phyloP scores from a whole-genome alignment of 805 yeast species.

The Allodekkera sacchari region DNA sequence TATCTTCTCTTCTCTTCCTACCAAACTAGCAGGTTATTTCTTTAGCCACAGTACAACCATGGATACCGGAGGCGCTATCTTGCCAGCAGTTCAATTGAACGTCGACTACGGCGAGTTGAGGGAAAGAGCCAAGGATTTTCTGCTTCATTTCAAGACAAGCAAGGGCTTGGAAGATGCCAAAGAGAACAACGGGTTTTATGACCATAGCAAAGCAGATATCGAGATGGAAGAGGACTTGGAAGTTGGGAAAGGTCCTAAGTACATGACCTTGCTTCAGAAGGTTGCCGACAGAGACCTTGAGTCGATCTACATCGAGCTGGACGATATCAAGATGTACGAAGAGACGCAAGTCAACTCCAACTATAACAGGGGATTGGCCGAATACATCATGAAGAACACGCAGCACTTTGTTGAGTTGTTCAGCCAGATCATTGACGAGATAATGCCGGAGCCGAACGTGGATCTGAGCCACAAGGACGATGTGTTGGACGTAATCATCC shows the following conservation, averaged over 20 bases:
- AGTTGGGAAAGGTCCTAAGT: constrained; percentile 51
- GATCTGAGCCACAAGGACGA: constrained; percentile 77
- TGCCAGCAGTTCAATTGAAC: constrained; percentile 21
- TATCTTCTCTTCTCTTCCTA: no score
- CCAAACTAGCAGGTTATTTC: no score
- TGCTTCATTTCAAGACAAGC: constrained; percentile 55
- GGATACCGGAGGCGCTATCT: constrained; percentile 13
- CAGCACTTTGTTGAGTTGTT: constrained; percentile 74
- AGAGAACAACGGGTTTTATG: constrained; percentile 24
- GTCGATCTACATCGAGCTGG: constrained; percentile 66
- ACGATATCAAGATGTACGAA: constrained; percentile 73
- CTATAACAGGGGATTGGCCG: constrained; percentile 30
- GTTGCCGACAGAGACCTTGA: constrained; percentile 77
- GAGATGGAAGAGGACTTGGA: constrained; percentile 15
- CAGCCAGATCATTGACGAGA: constrained; percentile 62
- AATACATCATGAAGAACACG: constrained; percentile 63
- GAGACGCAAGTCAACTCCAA: constrained; percentile 24
- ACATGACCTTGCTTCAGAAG: constrained; percentile 62
- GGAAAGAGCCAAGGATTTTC: constrained; percentile 52
- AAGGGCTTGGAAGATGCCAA: constrained; percentile 8
- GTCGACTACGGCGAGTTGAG: constrained; percentile 60
- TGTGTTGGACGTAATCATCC: constrained; percentile 85
- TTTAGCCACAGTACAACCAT: no score
- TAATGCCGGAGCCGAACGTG: constrained; percentile 81
- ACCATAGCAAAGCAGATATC: constrained; percentile 24